A percentile compares a stretch with the other conserved stretches of the same genome.
phyloP scores from a whole-genome alignment of 352 stramenopile species.

The Lagenidium giganteum region DNA sequence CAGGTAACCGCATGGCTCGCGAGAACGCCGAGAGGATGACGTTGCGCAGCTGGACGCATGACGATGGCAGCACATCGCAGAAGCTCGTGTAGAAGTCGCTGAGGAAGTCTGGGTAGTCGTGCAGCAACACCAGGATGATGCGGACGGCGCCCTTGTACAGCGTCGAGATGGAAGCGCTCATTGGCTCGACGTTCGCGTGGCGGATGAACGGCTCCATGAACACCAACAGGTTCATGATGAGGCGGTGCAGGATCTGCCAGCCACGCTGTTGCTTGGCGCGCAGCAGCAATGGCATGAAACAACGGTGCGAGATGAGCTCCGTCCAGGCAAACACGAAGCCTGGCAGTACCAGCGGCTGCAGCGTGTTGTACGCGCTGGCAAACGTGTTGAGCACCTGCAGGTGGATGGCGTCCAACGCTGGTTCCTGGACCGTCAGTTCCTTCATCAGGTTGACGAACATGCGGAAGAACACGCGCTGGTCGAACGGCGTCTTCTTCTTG shows the following conservation, averaged over 20 bases:
- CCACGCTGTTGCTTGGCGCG: slow-evolving; percentile 89
- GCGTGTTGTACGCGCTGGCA: slow-evolving; percentile 92
- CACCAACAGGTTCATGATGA: slow-evolving; percentile 94
- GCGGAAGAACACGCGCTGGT: slow-evolving; percentile 97
- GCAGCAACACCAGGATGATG: slow-evolving; percentile 95
- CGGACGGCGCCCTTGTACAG: slow-evolving; percentile 97
- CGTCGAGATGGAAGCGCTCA: slow-evolving; percentile 87
- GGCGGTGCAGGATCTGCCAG: slow-evolving; percentile 94
- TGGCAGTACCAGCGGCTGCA: slow-evolving; percentile 92
- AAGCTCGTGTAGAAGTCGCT: slow-evolving; percentile 96
- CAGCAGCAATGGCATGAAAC: slow-evolving; percentile 96
- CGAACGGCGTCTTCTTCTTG: slow-evolving; percentile 84
- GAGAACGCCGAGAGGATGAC: slow-evolving; percentile 96
- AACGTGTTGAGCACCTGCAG: slow-evolving; percentile 94
- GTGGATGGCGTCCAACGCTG: slow-evolving; percentile 90
- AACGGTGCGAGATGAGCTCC: slow-evolving; percentile 95
- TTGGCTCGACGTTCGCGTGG: slow-evolving; percentile 58
- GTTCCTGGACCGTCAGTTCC: slow-evolving; percentile 93
- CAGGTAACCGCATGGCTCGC: slow-evolving; percentile 92
- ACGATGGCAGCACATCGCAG: slow-evolving; percentile 95
- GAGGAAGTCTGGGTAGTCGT: slow-evolving; percentile 98
- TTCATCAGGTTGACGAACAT: slow-evolving; percentile 97
- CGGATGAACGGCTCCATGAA: slow-evolving; percentile 95
- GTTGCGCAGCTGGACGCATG: slow-evolving; percentile 97
- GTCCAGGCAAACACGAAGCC: slow-evolving; percentile 98